Evolutionary conservation across 2,329 filamentous ascomycete genomes (phyloP).

Genomic region (Colletotrichum sidae): DNA sequence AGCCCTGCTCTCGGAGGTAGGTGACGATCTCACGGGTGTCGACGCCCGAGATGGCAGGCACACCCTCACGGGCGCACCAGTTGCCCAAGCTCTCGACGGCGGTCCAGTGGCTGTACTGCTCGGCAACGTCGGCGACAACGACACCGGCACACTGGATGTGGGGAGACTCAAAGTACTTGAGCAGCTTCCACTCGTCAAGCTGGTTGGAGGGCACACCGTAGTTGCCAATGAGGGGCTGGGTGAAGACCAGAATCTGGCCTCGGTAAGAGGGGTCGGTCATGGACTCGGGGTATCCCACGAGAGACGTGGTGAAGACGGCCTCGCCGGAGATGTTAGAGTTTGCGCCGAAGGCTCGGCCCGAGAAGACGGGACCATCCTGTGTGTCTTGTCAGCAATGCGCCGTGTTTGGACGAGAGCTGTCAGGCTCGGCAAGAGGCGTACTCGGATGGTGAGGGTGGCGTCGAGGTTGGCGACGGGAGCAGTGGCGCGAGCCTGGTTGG

Average conservation of each 20-base stretch:
- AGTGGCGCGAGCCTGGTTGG: slow-evolving; percentile 67
- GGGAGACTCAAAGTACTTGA: slow-evolving; percentile 98
- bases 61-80: slow-evolving; percentile 96
- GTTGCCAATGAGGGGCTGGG: slow-evolving; percentile 97
- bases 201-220: slow-evolving; percentile 92
- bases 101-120: slow-evolving; percentile 98
- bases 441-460: slow-evolving; percentile 94
- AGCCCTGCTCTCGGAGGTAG: slow-evolving; percentile 94
- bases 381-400: slow-evolving; percentile 38
- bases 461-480: slow-evolving; percentile 77
- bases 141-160: slow-evolving; percentile 97
- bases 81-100: slow-evolving; percentile 92
- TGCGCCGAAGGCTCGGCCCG: slow-evolving; percentile 95
- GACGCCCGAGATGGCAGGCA: slow-evolving; percentile 95
- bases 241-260: slow-evolving; percentile 98
- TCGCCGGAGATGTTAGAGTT: slow-evolving; percentile 97
- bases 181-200: slow-evolving; percentile 87
- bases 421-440: slow-evolving; percentile 54
- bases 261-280: slow-evolving; percentile 90
- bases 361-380: slow-evolving; percentile 93
- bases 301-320: slow-evolving; percentile 97
- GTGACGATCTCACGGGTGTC: slow-evolving; percentile 98
- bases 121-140: slow-evolving; percentile 93
- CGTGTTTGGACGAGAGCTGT: neutral
- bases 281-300: slow-evolving; percentile 97